Conservation (phyloP, 1,284 basidiomycete species). For the Malassezia obtusa region DNA sequence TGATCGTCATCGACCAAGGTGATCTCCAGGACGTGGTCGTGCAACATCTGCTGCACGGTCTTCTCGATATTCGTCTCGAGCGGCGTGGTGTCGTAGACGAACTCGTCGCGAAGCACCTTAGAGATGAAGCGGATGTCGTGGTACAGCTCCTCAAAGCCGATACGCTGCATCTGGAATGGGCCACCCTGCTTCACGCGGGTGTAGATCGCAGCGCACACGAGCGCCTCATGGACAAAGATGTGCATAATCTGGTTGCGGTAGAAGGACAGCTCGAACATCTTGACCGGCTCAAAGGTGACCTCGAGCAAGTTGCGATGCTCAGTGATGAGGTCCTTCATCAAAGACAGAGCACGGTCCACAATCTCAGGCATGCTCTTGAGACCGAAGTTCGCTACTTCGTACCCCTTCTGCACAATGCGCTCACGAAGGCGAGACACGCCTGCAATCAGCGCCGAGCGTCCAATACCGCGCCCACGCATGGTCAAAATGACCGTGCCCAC, state of each 20-base stretch:
- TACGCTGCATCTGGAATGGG: constrained; percentile 38
- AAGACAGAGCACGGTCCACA: constrained; percentile 38
- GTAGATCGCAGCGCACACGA: constrained; percentile 40
- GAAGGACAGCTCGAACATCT: constrained; percentile 48
- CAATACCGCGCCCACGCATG: constrained; percentile 48
- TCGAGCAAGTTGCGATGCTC: constrained; percentile 47
- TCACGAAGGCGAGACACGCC: constrained; percentile 43
- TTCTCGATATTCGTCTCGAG: constrained; percentile 40
- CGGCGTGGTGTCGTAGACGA: constrained; percentile 45
- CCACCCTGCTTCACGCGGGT: constrained; percentile 49
- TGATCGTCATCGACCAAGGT: background rate
- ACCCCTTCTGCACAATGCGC: constrained; percentile 45
- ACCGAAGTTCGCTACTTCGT: constrained; percentile 48
- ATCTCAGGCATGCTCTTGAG: constrained; percentile 36
- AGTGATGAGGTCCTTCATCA: constrained; percentile 46
- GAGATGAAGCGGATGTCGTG: constrained; percentile 44
- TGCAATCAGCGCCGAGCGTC: constrained; percentile 43
- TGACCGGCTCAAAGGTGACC: constrained; percentile 42
- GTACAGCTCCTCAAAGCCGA: constrained; percentile 32
- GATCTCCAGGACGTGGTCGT: constrained; percentile 19
- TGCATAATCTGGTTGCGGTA: constrained; percentile 49
- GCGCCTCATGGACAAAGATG: constrained; percentile 38
- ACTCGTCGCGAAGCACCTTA: constrained; percentile 47
- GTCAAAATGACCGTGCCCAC: constrained; percentile 48
- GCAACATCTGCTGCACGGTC: constrained; percentile 17